phyloP scores from a whole-genome alignment of 108 stramenopile species.

The Schizochytrium sp. region DNA sequence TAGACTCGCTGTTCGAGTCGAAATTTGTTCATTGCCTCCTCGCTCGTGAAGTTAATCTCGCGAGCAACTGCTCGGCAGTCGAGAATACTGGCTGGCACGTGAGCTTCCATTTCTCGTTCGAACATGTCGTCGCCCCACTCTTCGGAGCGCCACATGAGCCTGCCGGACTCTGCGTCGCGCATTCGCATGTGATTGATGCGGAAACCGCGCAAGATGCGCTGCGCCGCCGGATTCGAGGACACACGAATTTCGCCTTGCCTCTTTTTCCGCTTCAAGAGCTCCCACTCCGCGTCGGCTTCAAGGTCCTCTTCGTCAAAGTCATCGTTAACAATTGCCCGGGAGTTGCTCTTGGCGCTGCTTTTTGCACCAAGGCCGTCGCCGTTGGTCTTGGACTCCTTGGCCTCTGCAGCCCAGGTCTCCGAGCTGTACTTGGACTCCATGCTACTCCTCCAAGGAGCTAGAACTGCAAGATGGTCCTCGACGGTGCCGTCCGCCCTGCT shows the following conservation, averaged over 20 bases:
- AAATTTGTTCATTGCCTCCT: constrained; percentile 34
- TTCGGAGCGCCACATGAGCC: constrained; percentile 43
- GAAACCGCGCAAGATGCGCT: not conserved
- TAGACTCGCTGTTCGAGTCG: constrained; percentile 46
- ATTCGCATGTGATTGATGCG: constrained; percentile 57
- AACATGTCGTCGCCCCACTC: constrained; percentile 40
- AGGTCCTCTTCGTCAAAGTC: constrained; percentile 8
- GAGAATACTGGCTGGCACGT: constrained; percentile 38
- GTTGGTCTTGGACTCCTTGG: no score
- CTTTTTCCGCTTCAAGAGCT: not conserved
- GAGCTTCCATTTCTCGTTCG: constrained; percentile 8
- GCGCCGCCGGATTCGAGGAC: not conserved
- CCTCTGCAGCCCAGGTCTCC: no score
- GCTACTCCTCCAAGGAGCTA: no score
- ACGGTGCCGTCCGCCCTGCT: no score
- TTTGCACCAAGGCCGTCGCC: no score
- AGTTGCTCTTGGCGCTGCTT: no score
- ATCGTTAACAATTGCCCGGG: not conserved
- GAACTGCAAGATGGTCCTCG: no score
- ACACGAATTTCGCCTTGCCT: not conserved
- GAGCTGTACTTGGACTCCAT: no score
- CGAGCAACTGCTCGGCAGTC: constrained; percentile 45
- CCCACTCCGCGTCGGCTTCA: constrained; percentile 16
- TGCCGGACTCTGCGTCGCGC: constrained; percentile 48
- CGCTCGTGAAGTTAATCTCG: constrained; percentile 49